Evolutionary conservation across 2,329 filamentous ascomycete species (phyloP), one percentile per base, ranked within the genome.

Genomic region (Massarina eburnea): DNA sequence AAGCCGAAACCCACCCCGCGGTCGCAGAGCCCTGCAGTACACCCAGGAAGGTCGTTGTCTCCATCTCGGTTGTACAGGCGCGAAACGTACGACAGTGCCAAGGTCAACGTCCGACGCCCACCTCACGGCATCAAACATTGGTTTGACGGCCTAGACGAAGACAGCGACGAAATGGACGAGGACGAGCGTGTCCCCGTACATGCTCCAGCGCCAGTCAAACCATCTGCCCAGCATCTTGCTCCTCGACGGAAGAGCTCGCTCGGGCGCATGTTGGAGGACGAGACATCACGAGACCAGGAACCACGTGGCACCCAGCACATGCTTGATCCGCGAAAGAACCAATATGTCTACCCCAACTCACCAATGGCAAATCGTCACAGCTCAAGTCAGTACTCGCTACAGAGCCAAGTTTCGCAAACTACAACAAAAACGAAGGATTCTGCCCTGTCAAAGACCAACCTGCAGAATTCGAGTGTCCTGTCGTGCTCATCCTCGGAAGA

Each of bases 61-160:
- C 64, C 62, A 9, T 51, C 55, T 20, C 59, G 64, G 40, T 49
- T 59, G 29, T 45, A 62, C 49, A 58, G 63, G 43, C 64, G 65
- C 21, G 72, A 74, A 38, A 61, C 67, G 29, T 74, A 70, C 52
- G 74, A 76, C 48, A 73, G 66, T 53, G 67, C 73, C 43, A 78
- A 78, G 58, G 66, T 73, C 20, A 69, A 77, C 45, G 69, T 77
- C 15, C 66, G 73, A 27, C 64, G 74, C 26, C 75, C 75, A 14
- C 75, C 75, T 4, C 74, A 71, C 39, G 75, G 75, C 7, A 74
- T 76, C 21, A 66, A 76, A 48, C 73, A 78, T 48, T 78, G 76
- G 76, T 78, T 78, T 45, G 76, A 78, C 44, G 75, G 69, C 3
- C 60, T 76, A 9, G 68, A 71, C 19, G 68, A 71, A 10, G 71